Evolutionary conservation across 2,329 filamentous ascomycete genomes (phyloP).

Genomic region (Chaetomium olivaceum): DNA sequence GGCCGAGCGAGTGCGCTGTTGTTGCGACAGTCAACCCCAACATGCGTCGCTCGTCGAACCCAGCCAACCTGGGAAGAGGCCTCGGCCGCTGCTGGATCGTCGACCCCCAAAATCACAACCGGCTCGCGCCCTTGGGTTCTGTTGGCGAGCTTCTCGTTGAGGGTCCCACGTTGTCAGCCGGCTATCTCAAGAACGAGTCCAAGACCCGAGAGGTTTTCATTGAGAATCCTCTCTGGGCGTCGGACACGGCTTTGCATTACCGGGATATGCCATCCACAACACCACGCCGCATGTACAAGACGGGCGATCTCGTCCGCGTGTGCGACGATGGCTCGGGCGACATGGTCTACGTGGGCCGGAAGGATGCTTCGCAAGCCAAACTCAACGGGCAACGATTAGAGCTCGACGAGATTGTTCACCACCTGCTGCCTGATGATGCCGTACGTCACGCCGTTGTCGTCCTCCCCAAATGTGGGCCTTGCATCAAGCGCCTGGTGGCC

Average conservation of each 20-base stretch:
- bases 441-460: slow-evolving; percentile 52
- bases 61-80: slow-evolving; percentile 42
- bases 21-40: slow-evolving; percentile 26
- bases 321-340: slow-evolving; percentile 29
- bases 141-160: slow-evolving; percentile 32
- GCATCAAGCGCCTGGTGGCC: slow-evolving; percentile 28
- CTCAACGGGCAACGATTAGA: slow-evolving; percentile 35
- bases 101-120: slow-evolving; percentile 35
- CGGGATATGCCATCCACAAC: slow-evolving; percentile 45
- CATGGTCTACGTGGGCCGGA: slow-evolving; percentile 31
- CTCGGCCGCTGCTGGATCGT: slow-evolving; percentile 38
- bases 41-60: slow-evolving; percentile 14
- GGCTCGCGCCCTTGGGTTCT: slow-evolving; percentile 27
- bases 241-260: slow-evolving; percentile 1
- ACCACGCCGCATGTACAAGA: slow-evolving; percentile 50
- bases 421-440: slow-evolving; percentile 39
- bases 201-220: slow-evolving; percentile 52
- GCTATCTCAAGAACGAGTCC: slow-evolving; percentile 31
- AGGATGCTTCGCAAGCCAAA: slow-evolving; percentile 32
- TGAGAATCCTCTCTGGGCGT: slow-evolving; percentile 42
- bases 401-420: slow-evolving; percentile 47
- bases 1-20: slow-evolving; percentile 46
- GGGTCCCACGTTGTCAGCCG: slow-evolving; percentile 25
- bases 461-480: slow-evolving; percentile 30
- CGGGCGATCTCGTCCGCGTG: slow-evolving; percentile 37